Conservation (phyloP, 1,139 yeast species). For the Sugiyamaella paludigena region DNA sequence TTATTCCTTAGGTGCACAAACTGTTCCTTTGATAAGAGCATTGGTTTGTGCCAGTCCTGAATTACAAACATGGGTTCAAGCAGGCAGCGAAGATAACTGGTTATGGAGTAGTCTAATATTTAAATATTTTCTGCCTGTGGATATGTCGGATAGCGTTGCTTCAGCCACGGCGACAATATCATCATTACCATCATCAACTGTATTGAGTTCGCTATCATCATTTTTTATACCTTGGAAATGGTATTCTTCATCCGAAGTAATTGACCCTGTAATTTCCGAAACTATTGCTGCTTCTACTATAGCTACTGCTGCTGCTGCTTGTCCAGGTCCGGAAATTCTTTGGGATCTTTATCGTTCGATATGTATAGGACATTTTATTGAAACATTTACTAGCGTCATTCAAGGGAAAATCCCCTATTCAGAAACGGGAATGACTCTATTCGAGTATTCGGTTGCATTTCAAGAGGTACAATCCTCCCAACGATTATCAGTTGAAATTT, state of each 20-base stretch:
- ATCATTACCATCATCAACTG: neutral
- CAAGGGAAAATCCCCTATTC: conserved; percentile 58
- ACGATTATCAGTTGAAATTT: conserved; percentile 53
- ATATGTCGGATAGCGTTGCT: too few species aligned
- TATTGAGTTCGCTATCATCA: neutral
- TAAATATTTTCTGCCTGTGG: neutral
- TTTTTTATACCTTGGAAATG: conserved; percentile 5
- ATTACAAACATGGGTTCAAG: conserved; percentile 16
- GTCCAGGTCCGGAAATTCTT: conserved; percentile 45
- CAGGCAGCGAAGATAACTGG: conserved; percentile 4
- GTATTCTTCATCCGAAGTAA: conserved; percentile 1
- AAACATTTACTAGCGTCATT: conserved; percentile 62
- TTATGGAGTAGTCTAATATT: neutral
- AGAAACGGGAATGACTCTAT: conserved; percentile 68
- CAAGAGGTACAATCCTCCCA: conserved; percentile 61
- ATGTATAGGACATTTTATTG: conserved; percentile 66
- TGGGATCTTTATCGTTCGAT: conserved; percentile 64
- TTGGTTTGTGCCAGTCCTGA: conserved; percentile 35
- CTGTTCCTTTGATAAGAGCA: conserved; percentile 42
- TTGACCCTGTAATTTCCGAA: neutral
- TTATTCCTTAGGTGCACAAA: conserved; percentile 38
- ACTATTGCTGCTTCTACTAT: neutral
- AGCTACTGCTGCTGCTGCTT: neutral
- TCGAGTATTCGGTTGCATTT: conserved; percentile 71
- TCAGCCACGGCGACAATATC: too few species aligned